phyloP scores from a whole-genome alignment of 441 rosid genomes.

The Cnidoscolus chayamansa region DNA sequence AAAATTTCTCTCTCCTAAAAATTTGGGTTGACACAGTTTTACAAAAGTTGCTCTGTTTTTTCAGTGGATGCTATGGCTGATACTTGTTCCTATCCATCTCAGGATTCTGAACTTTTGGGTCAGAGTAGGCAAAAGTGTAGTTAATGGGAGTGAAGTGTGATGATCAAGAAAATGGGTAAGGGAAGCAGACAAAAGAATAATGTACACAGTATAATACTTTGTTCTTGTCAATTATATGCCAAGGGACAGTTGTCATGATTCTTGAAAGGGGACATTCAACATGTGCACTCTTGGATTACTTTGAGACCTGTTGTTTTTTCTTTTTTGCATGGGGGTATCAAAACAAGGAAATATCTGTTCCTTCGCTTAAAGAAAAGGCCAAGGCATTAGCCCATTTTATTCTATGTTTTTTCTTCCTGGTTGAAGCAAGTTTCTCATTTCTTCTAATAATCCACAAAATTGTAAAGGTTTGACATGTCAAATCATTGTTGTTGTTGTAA shows the following conservation, averaged over 20 bases:
- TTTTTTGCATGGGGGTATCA: not conserved
- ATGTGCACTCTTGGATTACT: conserved; percentile 23
- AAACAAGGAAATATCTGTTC: not conserved
- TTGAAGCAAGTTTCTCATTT: too few species aligned
- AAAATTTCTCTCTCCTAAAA: conserved; percentile 11
- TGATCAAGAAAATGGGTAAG: not conserved
- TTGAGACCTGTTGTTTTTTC: too few species aligned
- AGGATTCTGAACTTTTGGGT: conserved; percentile 10
- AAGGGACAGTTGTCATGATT: conserved; percentile 32
- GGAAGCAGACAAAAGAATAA: conserved; percentile 20
- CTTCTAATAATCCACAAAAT: not conserved
- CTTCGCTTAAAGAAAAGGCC: not conserved
- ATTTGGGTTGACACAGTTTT: not conserved
- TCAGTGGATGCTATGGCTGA: conserved; percentile 1
- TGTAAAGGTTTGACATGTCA: too few species aligned
- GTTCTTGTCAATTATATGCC: not conserved
- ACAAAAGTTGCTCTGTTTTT: not conserved
- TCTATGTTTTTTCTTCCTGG: too few species aligned
- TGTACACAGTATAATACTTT: not conserved
- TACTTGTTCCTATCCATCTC: conserved; percentile 15
- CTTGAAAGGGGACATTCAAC: conserved; percentile 26
- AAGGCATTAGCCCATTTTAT: not conserved
- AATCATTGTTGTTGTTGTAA: too few species aligned
- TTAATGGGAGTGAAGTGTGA: not conserved
- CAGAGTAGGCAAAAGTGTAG: not conserved